Evolutionary conservation across 352 stramenopile species (phyloP).

Genomic region (Globisporangium viniferum): DNA sequence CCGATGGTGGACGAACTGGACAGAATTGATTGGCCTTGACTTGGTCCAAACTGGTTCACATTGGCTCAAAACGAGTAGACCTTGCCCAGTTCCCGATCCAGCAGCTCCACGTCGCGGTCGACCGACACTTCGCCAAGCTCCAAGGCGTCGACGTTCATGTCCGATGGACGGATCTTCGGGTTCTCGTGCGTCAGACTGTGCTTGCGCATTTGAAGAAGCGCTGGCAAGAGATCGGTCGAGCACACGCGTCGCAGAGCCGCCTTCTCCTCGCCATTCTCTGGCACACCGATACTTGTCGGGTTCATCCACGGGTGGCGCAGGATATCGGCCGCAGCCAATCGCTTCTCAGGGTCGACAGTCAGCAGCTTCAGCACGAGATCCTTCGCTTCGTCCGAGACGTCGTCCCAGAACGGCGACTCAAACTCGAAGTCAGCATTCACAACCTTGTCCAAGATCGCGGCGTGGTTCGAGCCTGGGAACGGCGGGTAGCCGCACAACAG

Average conservation of each 20-base stretch:
- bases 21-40: neutral
- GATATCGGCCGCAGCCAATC: conserved; percentile 65
- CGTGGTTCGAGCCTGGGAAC: conserved; percentile 75
- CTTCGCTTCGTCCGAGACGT: conserved; percentile 92
- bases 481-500: conserved; percentile 91
- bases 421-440: conserved; percentile 90
- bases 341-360: conserved; percentile 81
- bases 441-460: conserved; percentile 68
- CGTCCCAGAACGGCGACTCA: conserved; percentile 91
- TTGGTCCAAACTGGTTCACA: conserved; percentile 17
- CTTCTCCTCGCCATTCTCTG: conserved; percentile 28
- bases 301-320: conserved; percentile 83
- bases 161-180: conserved; percentile 65
- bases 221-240: conserved; percentile 58
- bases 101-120: conserved; percentile 56
- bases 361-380: conserved; percentile 93
- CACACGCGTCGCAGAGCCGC: conserved; percentile 25
- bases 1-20: neutral
- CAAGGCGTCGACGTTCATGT: conserved; percentile 70
- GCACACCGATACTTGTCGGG: conserved; percentile 21
- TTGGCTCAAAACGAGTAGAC: conserved; percentile 38
- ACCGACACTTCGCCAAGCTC: conserved; percentile 54
- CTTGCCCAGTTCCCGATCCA: conserved; percentile 62
- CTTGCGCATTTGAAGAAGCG: conserved; percentile 73
- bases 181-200: conserved; percentile 64